These are phyloP conservation scores for Blastocystis sp. DNA, from an alignment of 352 stramenopile genomes.

Conservation along the genomic window DNA sequence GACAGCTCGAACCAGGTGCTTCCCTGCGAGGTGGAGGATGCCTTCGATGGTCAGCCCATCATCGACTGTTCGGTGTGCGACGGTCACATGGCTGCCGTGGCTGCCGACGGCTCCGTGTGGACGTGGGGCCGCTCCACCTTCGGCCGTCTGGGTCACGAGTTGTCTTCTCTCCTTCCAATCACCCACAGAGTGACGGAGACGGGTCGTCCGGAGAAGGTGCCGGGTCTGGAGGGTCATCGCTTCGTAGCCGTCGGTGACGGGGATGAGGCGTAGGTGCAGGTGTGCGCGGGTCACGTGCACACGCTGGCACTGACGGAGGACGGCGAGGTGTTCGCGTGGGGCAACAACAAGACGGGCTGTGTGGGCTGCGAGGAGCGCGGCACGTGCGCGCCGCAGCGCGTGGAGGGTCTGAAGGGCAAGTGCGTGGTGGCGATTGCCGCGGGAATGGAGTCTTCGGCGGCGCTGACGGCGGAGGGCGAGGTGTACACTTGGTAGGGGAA, in stretches of 20 bases:
- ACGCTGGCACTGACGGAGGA: constrained; percentile 45
- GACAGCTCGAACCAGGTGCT: constrained; percentile 32
- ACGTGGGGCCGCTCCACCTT: constrained; percentile 75
- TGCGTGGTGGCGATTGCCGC: background rate
- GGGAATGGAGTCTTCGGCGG: constrained; percentile 32
- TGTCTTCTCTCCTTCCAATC: background rate
- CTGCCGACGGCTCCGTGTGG: constrained; percentile 73
- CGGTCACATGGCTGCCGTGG: constrained; percentile 74
- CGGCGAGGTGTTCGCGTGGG: constrained; percentile 33
- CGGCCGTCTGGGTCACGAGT: constrained; percentile 74
- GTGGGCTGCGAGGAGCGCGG: constrained; percentile 9
- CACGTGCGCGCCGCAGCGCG: constrained; percentile 10
- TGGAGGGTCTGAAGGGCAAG: constrained; percentile 30
- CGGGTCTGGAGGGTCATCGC: background rate
- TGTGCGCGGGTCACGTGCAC: constrained; percentile 16
- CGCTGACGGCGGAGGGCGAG: constrained; percentile 30
- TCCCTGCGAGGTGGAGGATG: constrained; percentile 56
- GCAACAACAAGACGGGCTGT: constrained; percentile 55
- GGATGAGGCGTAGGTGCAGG: constrained; percentile 2
- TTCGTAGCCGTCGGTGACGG: background rate
- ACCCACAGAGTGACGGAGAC: constrained; percentile 33
- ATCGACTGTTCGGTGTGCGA: constrained; percentile 70
- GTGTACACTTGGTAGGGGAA: constrained; percentile 51
- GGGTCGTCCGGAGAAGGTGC: constrained; percentile 27
- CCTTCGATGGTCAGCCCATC: constrained; percentile 27